Conservation (phyloP, 495 filamentous ascomycete genomes). For the Thermochaetoides thermophila region DNA sequence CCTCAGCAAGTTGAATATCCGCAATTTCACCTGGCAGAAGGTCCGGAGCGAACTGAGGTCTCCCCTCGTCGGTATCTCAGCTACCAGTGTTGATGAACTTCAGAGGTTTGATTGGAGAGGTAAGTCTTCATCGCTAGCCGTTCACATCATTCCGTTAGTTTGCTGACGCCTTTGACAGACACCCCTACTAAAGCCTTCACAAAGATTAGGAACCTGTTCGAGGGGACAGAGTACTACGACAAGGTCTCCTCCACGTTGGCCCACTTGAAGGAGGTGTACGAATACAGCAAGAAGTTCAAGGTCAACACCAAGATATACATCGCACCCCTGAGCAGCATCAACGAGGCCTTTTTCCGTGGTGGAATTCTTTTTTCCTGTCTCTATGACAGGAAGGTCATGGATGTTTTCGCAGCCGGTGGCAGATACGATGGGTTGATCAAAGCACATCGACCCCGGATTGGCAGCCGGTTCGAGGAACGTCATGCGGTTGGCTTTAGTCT, state of each 20-base stretch:
- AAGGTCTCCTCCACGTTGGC: conserved; percentile 56
- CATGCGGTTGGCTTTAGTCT: conserved; percentile 90
- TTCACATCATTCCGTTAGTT: background rate
- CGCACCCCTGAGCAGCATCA: conserved; percentile 72
- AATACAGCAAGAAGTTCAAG: conserved; percentile 59
- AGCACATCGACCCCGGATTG: conserved; percentile 47
- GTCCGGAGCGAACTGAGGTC: conserved; percentile 71
- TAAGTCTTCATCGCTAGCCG: conserved; percentile 28
- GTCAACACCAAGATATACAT: conserved; percentile 70
- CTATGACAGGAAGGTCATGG: conserved; percentile 66
- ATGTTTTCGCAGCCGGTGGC: conserved; percentile 87
- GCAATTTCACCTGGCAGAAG: conserved; percentile 69
- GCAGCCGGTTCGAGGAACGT: conserved; percentile 32
- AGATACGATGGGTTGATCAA: conserved; percentile 80
- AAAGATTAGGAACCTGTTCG: conserved; percentile 57
- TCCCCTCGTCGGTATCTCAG: conserved; percentile 64
- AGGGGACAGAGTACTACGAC: conserved; percentile 52
- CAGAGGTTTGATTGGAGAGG: conserved; percentile 80
- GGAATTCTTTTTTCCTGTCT: conserved; percentile 85
- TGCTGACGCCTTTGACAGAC: conserved; percentile 29
- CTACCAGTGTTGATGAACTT: conserved; percentile 83
- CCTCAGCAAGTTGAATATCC: conserved; percentile 76
- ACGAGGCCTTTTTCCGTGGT: conserved; percentile 82
- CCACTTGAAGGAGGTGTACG: conserved; percentile 60
- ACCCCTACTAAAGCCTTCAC: conserved; percentile 57